These are phyloP conservation scores for Xylaria nigripes DNA, from an alignment of 495 filamentous ascomycete genomes.

Conservation along the genomic window DNA sequence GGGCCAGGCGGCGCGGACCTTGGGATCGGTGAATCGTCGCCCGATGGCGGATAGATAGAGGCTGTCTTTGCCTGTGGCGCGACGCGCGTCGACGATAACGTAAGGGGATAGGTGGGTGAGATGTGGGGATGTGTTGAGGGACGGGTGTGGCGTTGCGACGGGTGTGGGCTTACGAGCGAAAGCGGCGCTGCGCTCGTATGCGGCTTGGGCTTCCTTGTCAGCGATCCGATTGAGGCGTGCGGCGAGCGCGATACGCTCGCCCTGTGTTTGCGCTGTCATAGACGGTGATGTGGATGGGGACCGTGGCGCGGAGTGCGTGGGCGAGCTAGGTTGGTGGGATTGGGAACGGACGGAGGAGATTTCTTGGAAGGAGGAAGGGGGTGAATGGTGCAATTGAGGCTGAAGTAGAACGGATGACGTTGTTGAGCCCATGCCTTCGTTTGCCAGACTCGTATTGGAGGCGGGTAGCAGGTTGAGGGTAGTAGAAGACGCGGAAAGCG, in stretches of 20 bases:
- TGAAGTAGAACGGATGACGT: not conserved
- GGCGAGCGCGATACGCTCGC: slow-evolving; percentile 40
- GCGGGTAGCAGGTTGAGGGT: slow-evolving; percentile 7
- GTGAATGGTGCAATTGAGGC: not conserved
- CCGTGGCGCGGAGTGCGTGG: slow-evolving; percentile 18
- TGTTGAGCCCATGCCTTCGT: not conserved
- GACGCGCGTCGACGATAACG: slow-evolving; percentile 49
- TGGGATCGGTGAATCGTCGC: slow-evolving; percentile 43
- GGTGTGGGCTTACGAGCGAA: slow-evolving; percentile 39
- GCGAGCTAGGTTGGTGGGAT: slow-evolving; percentile 16
- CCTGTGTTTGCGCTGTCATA: slow-evolving; percentile 19
- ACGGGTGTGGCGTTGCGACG: slow-evolving; percentile 38
- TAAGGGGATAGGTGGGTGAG: slow-evolving; percentile 39
- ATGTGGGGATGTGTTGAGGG: slow-evolving; percentile 39
- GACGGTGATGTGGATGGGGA: slow-evolving; percentile 8
- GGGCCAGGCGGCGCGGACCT: slow-evolving; percentile 42
- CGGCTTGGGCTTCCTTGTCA: slow-evolving; percentile 35
- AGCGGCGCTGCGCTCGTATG: slow-evolving; percentile 39
- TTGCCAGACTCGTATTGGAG: not conserved
- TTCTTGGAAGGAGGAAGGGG: not conserved
- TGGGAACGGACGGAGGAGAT: slow-evolving; percentile 14
- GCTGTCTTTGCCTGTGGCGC: slow-evolving; percentile 53
- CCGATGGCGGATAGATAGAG: slow-evolving; percentile 68
- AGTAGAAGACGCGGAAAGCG: slow-evolving; percentile 4
- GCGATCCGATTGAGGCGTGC: slow-evolving; percentile 46